A percentile compares a stretch with the other conserved stretches of the same genome.
Evolutionary conservation across 208 protist genomes (phyloP).

Genomic region (Kentomonas sorsogonicus): DNA sequence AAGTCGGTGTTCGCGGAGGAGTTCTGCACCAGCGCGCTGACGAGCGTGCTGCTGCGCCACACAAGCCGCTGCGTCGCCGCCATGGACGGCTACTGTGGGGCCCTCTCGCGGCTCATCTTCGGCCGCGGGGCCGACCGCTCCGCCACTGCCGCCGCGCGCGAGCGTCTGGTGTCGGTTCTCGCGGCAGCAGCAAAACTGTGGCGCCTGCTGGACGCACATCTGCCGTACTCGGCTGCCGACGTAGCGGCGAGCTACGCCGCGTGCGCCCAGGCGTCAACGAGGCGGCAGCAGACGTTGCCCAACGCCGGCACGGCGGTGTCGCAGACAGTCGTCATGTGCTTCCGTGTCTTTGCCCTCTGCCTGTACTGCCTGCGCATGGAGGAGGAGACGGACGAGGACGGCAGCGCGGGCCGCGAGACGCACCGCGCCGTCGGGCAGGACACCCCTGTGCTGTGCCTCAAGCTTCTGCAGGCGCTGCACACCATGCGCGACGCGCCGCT

Average conservation of each 20-base stretch:
- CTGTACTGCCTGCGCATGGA: not conserved
- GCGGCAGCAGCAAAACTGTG: too few relatives aligned
- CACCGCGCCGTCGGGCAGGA: conserved; percentile 11
- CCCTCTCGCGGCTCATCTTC: conserved; percentile 18
- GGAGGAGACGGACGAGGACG: not conserved
- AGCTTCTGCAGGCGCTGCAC: conserved; percentile 24
- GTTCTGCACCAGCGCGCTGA: conserved; percentile 23
- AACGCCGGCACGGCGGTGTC: conserved; percentile 46
- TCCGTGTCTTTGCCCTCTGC: conserved; percentile 47
- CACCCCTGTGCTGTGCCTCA: conserved; percentile 10
- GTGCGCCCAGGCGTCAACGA: too few relatives aligned
- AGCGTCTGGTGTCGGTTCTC: too few relatives aligned
- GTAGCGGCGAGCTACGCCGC: conserved; percentile 37
- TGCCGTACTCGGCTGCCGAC: conserved; percentile 42
- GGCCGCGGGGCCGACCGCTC: not conserved
- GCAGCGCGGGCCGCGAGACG: conserved; percentile 12
- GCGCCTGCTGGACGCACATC: conserved; percentile 29
- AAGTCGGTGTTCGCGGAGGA: conserved; percentile 15
- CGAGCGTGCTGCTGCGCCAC: conserved; percentile 34
- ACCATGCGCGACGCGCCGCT: conserved; percentile 26
- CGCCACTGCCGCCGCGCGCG: too few relatives aligned
- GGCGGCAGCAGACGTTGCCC: too few relatives aligned
- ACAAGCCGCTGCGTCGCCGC: conserved; percentile 54
- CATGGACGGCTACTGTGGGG: conserved; percentile 59
- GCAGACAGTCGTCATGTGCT: conserved; percentile 56